Evolutionary conservation across 768 basidiomycete species (phyloP).

Genomic region (Butyriboletus loyo): DNA sequence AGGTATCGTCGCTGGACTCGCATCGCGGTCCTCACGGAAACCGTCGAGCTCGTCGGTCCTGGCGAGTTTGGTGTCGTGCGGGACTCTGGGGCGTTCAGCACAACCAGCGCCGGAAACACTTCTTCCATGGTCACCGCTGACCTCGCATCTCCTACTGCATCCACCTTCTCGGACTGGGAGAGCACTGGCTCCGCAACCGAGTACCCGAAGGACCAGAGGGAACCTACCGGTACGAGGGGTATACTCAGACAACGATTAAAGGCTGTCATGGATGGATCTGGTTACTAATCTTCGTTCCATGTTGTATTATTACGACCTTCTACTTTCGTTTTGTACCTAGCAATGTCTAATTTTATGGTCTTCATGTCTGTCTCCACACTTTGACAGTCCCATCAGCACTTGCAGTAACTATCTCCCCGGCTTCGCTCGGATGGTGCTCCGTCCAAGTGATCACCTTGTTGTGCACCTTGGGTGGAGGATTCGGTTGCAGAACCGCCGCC

Average conservation of each 20-base stretch:
- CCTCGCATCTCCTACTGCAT: conserved; percentile 27
- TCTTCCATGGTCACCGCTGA: conserved; percentile 26
- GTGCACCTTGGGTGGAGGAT: conserved; percentile 76
- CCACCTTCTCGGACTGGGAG: conserved; percentile 30
- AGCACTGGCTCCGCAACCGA: conserved; percentile 26
- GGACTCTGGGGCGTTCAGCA: conserved; percentile 22
- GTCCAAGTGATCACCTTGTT: conserved; percentile 88
- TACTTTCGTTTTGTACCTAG: background rate
- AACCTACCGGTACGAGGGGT: conserved; percentile 11
- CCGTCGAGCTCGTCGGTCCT: conserved; percentile 52
- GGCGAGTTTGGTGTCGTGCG: conserved; percentile 32
- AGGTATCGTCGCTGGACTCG: conserved; percentile 85
- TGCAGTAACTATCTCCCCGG: conserved; percentile 82
- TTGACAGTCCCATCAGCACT: conserved; percentile 91
- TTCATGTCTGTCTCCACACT: conserved; percentile 66
- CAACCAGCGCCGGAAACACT: conserved; percentile 11
- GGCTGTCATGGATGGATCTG: conserved; percentile 28
- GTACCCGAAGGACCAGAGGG: conserved; percentile 17
- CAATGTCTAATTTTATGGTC: background rate
- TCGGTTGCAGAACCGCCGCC: conserved; percentile 69
- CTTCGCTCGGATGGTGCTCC: conserved; percentile 81
- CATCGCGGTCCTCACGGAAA: conserved; percentile 74
- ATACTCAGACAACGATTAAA: conserved; percentile 31
- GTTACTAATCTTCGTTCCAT: conserved; percentile 10
- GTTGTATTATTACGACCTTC: conserved; percentile 21